Evolutionary conservation across 441 rosid genomes (phyloP), one percentile per base, ranked within the genome.

Genomic region (Macaranga tanarius): DNA sequence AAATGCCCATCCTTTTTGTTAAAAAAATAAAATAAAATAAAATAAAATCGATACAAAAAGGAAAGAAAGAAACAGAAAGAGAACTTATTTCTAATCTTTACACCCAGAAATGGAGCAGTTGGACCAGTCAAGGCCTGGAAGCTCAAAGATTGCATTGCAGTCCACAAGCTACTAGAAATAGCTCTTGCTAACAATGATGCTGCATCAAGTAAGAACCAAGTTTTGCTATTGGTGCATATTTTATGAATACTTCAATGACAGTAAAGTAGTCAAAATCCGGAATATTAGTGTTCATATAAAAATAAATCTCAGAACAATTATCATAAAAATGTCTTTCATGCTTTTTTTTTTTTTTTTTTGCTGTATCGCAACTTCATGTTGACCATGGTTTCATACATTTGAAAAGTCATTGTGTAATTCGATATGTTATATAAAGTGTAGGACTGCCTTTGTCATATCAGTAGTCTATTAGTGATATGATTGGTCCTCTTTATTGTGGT

Each of bases 141-240:
- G 80, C 97, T 93, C 69, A 87, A 83, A 71, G 98, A 96, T 82
- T 89, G 97, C 79, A 84, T 91, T 76, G 79, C 86, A 31, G 91
- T 93, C 70, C 95, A 93, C 85, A 87, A 87, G 70, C 89, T 92
- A 71, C 81, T 96, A 19, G 85, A 74, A 54, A 75, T 83, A 31
- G 85, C 84, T 82, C 75, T 92, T 76, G 23, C 56, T 34, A 96
- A 93, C 70, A 79, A 84, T 51, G 97, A 88, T 76, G 93, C 96
- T 70, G 92, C 97, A 44, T 72, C 77, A 54, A 89, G 99, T 96
- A 89, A 92, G 97, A 73, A 48, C 55, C 44, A 47, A 51, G 62
- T 48, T 48, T 71, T 13, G n/a, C 45, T 47, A 0, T 69, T 38
- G 60, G 11, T 62, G 25, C 17, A 45, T 48, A 28, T 28, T 7